Base-by-base conservation (phyloP, 2,329 filamentous ascomycete species). In the Colletotrichum brevisporum region DNA sequence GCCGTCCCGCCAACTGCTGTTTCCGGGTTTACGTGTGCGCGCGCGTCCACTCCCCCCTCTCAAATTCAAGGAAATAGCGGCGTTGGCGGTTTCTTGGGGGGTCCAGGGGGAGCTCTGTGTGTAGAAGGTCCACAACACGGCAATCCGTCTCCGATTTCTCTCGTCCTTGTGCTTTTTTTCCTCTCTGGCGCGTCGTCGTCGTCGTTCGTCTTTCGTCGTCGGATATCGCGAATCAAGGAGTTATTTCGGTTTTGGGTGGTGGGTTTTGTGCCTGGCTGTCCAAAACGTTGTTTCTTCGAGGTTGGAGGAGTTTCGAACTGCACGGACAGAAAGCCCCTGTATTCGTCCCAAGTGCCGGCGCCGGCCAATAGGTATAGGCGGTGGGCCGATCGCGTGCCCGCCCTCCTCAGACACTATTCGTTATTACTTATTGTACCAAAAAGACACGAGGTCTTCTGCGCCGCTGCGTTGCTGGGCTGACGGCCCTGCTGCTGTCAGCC, bases 301-400 rank as follows among this genome's bases (percentile, higher is more conserved):
- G 63, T 56, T 61, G 31, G 52, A 24, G n/a, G 24, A 56, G 62
- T 69, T 67, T 69, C 67, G 21, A 67, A 56, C 52, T 21, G 67
- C 47, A 69, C 55, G 56, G 67, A 64, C 67, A 47, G 36, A 58
- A 18, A 51, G 55, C 67, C 67, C 62, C 67, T 69, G 62, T 69
- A 61, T 61, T 61, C 67, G 45, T 67, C 66, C 50, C 43, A 51
- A 66, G 45, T 66, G 26, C 55, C 26, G 50, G 27, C 63, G 21
- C 21, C 21, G 39, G 52, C 67, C 62, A 69, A 69, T 69, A 43
- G 41, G 52, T n/a, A 69, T 69, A 43, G 41, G 52, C 18, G 26
- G 56, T 47, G n/a, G 50, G 62, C 13, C 67, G 56, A 31, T 67
- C 45, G 62, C 67, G 62, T 67, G 67, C 67, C 67, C 43, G 41